These are phyloP conservation scores for Aureobasidium vineae DNA, from an alignment of 2,329 filamentous ascomycete genomes.

Conservation along the genomic window DNA sequence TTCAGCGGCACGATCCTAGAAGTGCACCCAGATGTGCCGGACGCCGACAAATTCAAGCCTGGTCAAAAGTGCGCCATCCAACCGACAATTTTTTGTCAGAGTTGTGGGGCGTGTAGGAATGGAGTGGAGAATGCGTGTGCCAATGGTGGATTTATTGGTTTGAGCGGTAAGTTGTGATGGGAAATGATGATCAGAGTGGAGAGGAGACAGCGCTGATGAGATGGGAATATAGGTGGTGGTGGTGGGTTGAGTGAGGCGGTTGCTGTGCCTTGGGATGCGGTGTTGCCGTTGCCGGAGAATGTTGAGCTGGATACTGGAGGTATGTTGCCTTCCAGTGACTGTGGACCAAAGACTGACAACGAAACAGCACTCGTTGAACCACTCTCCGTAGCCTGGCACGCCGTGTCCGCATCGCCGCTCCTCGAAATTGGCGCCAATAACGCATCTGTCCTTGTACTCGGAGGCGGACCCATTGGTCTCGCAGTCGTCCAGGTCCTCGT, in stretches of 20 bases:
- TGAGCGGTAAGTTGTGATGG: slow-evolving; percentile 21
- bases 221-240: slow-evolving; percentile 13
- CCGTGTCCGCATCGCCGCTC: slow-evolving; percentile 52
- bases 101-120: slow-evolving; percentile 55
- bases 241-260: slow-evolving; percentile 58
- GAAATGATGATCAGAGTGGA: not conserved
- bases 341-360: not conserved
- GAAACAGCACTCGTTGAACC: slow-evolving; percentile 59
- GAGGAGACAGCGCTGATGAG: not conserved
- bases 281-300: slow-evolving; percentile 53
- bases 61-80: slow-evolving; percentile 61
- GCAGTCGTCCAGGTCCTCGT: slow-evolving; percentile 59
- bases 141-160: slow-evolving; percentile 49
- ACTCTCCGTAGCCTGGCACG: slow-evolving; percentile 64
- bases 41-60: slow-evolving; percentile 46
- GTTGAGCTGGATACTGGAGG: slow-evolving; percentile 52
- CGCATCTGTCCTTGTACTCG: slow-evolving; percentile 33
- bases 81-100: slow-evolving; percentile 56
- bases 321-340: not conserved
- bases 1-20: slow-evolving; percentile 61
- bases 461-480: slow-evolving; percentile 63
- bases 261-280: slow-evolving; percentile 50
- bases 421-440: slow-evolving; percentile 28
- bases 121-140: slow-evolving; percentile 59
- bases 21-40: slow-evolving; percentile 52